Evolutionary conservation across 2,329 filamentous ascomycete genomes (phyloP), one percentile per base, ranked within the genome.

Genomic region (Trichoderma atrobrunneum): DNA sequence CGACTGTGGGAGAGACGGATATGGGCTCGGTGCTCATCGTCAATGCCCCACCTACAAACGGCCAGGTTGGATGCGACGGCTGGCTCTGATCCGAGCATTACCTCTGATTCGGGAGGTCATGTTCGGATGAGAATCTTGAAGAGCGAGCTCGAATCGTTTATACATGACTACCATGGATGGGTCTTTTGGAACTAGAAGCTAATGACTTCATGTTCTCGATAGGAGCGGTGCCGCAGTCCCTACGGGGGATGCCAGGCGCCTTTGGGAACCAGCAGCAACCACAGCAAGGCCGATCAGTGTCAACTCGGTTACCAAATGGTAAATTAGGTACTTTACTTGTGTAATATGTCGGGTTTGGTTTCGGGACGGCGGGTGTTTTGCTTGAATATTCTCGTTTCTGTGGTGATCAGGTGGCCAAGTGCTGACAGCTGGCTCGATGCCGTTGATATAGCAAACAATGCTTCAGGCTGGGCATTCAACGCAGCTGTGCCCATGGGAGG

Each of bases 291-390:
- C 85, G 89, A 78, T 83, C 84, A 74, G 86, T 86, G 56, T 85
- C 89, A 69, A 88, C 80, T 79, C 86, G 89, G 78, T 84, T 91
- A 86, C 89, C 88, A 72, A 90, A 89, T 76, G 89, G 89, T 70
- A 91, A 91, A 81, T 81, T 90, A 85, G 87, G 89, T 91, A 80
- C 61, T 56, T 36, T 32, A 65, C 54, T 70, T 48, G 30, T 26
- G 48, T 54, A 62, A 24, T 32, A 10, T 28, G 30, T n/a, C 16
- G 11, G 21, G 11, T 6, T 26, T 28, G 57, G 16, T 24, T 10
- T 54, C n/a, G 16, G 21, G 14, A 28, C 1, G 21, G 24, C 76
- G 57, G 28, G 28, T 11, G 32, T 16, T 39, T 62, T 36, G 32
- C 57, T 60, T 21, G 30, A 21, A 11, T 24, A 24, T 54, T 54